Conservation (phyloP, 202 grass and related monocot species). For the Brachypodium distachyon region DNA sequence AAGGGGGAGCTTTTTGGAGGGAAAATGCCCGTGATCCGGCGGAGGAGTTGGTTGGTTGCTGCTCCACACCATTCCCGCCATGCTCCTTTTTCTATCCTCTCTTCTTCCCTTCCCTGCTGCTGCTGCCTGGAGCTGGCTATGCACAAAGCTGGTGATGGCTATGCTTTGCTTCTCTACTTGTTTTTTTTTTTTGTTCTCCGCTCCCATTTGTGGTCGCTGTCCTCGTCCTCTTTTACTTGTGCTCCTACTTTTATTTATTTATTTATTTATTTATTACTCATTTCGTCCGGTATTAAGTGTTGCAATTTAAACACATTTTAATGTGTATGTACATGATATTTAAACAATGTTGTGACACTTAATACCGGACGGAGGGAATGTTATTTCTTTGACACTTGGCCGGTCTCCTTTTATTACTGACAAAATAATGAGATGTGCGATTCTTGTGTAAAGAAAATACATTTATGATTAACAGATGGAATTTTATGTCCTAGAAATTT, state of each 20-base stretch:
- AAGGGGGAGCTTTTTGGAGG: constrained; percentile 48
- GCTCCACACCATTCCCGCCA: constrained; percentile 17
- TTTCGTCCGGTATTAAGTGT: too few relatives aligned
- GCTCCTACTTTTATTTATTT: background rate
- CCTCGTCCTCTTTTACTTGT: background rate
- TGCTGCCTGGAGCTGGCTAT: background rate
- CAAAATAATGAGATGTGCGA: too few relatives aligned
- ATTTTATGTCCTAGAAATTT: too few relatives aligned
- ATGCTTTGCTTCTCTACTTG: background rate
- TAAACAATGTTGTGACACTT: background rate
- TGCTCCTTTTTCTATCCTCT: background rate
- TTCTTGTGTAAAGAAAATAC: too few relatives aligned
- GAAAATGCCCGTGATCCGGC: constrained; percentile 63
- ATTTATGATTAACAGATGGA: too few relatives aligned
- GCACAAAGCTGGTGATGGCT: background rate
- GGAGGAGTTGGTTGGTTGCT: constrained; percentile 18
- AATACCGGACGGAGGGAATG: background rate
- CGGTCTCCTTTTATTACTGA: too few relatives aligned
- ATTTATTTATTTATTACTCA: too few relatives aligned
- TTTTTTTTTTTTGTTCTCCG: background rate
- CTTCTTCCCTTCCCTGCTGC: background rate
- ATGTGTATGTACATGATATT: too few relatives aligned
- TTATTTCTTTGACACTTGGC: background rate
- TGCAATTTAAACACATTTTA: too few relatives aligned
- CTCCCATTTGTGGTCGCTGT: background rate